A percentile compares a stretch with the other conserved stretches of the same genome.
Conservation (phyloP, 495 filamentous ascomycete species). For the Tuber borchii region DNA sequence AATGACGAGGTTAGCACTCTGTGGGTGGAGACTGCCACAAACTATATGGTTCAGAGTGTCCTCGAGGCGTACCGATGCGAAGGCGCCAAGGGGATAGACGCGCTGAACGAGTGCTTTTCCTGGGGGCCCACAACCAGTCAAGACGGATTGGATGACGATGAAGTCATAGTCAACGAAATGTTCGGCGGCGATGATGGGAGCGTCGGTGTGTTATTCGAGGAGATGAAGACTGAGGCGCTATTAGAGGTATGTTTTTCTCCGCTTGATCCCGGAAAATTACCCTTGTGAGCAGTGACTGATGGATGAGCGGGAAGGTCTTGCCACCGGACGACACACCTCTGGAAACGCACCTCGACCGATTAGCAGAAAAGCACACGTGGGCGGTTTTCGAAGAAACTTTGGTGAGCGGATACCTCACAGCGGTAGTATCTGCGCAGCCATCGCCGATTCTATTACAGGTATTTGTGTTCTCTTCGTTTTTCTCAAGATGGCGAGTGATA, state of each 20-base stretch:
- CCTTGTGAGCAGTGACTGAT: neutral
- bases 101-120: conserved; percentile 39
- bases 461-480: neutral
- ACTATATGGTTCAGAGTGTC: conserved; percentile 39
- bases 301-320: conserved; percentile 14
- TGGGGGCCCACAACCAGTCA: conserved; percentile 30
- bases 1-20: conserved; percentile 28
- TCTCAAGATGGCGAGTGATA: neutral
- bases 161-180: conserved; percentile 37
- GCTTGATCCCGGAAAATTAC: neutral
- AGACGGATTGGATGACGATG: conserved; percentile 20
- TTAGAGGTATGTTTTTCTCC: conserved; percentile 19
- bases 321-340: conserved; percentile 17
- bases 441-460: conserved; percentile 27
- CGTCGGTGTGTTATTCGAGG: conserved; percentile 29
- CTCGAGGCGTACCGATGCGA: conserved; percentile 37
- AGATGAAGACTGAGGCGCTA: conserved; percentile 25
- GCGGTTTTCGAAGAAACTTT: conserved; percentile 33
- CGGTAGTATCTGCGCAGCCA: conserved; percentile 21
- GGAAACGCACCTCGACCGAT: conserved; percentile 29
- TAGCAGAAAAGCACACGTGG: conserved; percentile 32
- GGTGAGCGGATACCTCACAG: conserved; percentile 25
- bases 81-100: conserved; percentile 29
- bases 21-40: conserved; percentile 28
- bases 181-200: conserved; percentile 32